Base-by-base conservation (phyloP, 2,329 filamentous ascomycete genomes). In the Epichloe sp. region DNA sequence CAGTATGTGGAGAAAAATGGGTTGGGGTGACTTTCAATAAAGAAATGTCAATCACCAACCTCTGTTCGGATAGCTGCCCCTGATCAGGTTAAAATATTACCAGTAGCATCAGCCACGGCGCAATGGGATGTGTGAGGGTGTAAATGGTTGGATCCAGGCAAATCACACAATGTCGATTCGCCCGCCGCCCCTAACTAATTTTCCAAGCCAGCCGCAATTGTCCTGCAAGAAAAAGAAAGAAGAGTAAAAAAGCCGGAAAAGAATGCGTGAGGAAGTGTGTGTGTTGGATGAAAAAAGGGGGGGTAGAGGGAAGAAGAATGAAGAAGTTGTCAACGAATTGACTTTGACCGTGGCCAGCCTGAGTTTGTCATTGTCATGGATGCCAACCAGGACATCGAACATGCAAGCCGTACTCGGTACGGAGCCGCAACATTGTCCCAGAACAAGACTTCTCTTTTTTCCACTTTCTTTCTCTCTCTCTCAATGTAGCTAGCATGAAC, bases 401-500 rank as follows among this genome's bases (percentile, higher is more conserved):
- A 43, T 31, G 41, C 14, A 44, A 49, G 34, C 48, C 48, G 21
- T 36, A 26, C 15, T 15, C 26, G 19, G 37, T 48, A 42, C 19
- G 46, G 37, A 41, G 37, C 48, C 41, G 48, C 48, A 49, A 38
- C 40, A 44, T 44, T 44, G 48, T 49, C 48, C 41, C 34, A 37
- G 37, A 49, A 44, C 44, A 44, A 49, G 42, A 43, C 47, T 34
- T 5, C 23, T 44, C 7, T 44, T n/a, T 17, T 40, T 47, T 11
- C 36, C 19, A 6, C 12, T 34, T 37, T 38, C 23, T 26, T 8
- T 47, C 50, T 46, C 43, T 49, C 38, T 46, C 43, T 31, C 40
- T 48, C 35, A 48, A 50, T 47, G 36, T 48, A 45, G 46, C 40
- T 53, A 49, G 50, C 40, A 53, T 40, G 51, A 53, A 50, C 56